Evolutionary conservation across 2,329 filamentous ascomycete species (phyloP), one percentile per base, ranked within the genome.

Genomic region (Xylariaceae sp.): DNA sequence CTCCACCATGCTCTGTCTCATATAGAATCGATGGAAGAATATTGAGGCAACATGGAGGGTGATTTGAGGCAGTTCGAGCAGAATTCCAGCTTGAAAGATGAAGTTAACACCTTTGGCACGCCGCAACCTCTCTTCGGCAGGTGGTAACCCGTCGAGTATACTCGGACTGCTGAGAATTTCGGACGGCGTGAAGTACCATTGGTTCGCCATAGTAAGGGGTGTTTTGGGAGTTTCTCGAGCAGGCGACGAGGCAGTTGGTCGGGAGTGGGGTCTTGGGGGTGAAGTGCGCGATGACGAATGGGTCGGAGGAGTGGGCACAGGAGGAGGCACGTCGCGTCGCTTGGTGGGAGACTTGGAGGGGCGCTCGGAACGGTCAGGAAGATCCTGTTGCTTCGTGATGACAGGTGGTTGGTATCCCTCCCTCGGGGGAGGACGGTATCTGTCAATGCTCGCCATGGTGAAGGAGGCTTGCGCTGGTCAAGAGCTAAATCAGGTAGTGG

Each of bases 1-100:
- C 54, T 83, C 78, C 37, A 85, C 82, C 77, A 94, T 83, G 59
- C 83, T 91, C 59, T 76, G 82, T 49, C 89, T 83, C 89, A 97
- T 96, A 62, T 89, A 90, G 64, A 95, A 97, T 24, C 93, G 81
- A 64, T 98, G 91, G 63, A 98, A 90, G 70, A 95, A 97, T 33
- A 95, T 85, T 15, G 87, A 86, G 1, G 93, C 93, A 0, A 94
- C 94, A 65, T 87, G 90, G 32, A 98, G 73, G 0, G 93, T 97
- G 42, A 93, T 81, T 64, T 96, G 90, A 11, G 91, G 91, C 37
- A 97, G 72, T 61, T 95, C 91, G 39, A 97, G 78, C 71, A 95
- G 82, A 52, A 95, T 88, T 50, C 91, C 93, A 34, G 91, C 89
- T 64, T 96, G 90, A 49, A 89, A 84, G 56, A 98, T 95, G 67